Base-by-base conservation (phyloP, 2,329 filamentous ascomycete genomes). In the Pseudovirgaria hyperparasitica region DNA sequence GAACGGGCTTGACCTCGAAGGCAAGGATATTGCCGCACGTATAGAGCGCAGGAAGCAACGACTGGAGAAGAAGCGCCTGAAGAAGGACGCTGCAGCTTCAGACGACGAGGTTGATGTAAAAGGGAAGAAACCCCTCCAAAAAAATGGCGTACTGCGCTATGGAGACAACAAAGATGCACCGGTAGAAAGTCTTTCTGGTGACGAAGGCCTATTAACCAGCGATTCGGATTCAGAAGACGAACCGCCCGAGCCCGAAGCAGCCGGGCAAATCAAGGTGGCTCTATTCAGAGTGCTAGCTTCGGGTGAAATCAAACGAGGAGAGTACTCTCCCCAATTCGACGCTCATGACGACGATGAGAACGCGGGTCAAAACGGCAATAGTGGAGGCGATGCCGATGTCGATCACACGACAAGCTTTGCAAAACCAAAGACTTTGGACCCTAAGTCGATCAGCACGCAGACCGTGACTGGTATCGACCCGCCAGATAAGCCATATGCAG, bases 391-490 rank as follows among this genome's bases (percentile, higher is more conserved):
- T 42, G 79, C 74, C 21, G 84, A 93, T 45, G 72, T 94, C 30
- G 90, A 96, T 56, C 90, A 98, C 52, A 96, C 90, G 2, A 96
- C 90, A 6, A 93, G 86, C 50, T 96, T 96, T 55, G 87, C 87
- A 7, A 92, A 94, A 58, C 87, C 86, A 9, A 96, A 94, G 65
- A 80, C 84, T 2, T 66, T 94, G 28, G 92, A 96, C 58, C 87
- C 87, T 0, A 94, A 94, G 59, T 85, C 84, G 3, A 98, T 98
- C 48, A 96, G 86, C 48, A 98, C 90, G 3, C 90, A 98, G 58
- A 98, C 90, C 0, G 90, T 98, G n/a, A 96, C 90, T 6, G 90
- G 87, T 11, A 92, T 96, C 36, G 90, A 98, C 52, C 82, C 85
- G 0, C 85, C 86, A 12, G 87, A 96, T 36, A 90, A 87, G 56